A percentile compares a stretch with the other conserved stretches of the same genome.
Conservation (phyloP, 2,329 filamentous ascomycete species). For the Thyridium curvatum region DNA sequence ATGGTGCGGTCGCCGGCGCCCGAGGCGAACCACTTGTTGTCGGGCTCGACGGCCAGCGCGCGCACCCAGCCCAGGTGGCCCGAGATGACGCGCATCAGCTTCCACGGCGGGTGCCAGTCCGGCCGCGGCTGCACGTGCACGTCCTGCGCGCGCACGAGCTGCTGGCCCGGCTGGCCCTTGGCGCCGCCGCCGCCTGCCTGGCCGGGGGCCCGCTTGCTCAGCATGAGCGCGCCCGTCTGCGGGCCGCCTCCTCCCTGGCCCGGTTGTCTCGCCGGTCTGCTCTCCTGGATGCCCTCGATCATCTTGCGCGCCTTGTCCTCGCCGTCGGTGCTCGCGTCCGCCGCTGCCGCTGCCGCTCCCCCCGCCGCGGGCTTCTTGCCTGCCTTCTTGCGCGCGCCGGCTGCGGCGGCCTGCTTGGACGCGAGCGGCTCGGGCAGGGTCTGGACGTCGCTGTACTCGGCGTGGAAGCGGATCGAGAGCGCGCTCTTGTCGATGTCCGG, state of each 20-base stretch:
- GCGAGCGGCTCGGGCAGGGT: conserved; percentile 73
- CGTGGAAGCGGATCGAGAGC: conserved; percentile 52
- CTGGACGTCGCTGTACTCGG: conserved; percentile 73
- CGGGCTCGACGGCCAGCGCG: conserved; percentile 82
- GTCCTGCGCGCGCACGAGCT: conserved; percentile 24
- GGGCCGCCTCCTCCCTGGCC: conserved; percentile 11
- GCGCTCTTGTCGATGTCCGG: conserved; percentile 32
- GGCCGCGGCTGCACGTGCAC: conserved; percentile 54
- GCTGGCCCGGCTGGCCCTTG: conserved; percentile 26
- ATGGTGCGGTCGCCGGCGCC: conserved; percentile 94
- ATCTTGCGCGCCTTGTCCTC: conserved; percentile 53
- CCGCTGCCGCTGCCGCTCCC: conserved; percentile 26
- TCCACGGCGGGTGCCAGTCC: conserved; percentile 97
- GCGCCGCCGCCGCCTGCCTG: conserved; percentile 16
- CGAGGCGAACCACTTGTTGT: conserved; percentile 96
- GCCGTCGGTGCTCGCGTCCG: conserved; percentile 15
- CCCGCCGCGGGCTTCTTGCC: conserved; percentile 39
- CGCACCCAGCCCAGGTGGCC: conserved; percentile 96
- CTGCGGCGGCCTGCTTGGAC: conserved; percentile 65
- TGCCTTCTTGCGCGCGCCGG: conserved; percentile 58
- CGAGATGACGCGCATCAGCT: conserved; percentile 94
- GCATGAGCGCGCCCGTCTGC: conserved; percentile 29
- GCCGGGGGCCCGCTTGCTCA: conserved; percentile 8
- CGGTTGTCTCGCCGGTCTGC: conserved; percentile 18
- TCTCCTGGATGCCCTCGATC: conserved; percentile 56